A percentile compares a stretch with the other conserved stretches of the same genome.
Evolutionary conservation across 257 asterid genomes (phyloP).

Genomic region (Scutellaria barbata): DNA sequence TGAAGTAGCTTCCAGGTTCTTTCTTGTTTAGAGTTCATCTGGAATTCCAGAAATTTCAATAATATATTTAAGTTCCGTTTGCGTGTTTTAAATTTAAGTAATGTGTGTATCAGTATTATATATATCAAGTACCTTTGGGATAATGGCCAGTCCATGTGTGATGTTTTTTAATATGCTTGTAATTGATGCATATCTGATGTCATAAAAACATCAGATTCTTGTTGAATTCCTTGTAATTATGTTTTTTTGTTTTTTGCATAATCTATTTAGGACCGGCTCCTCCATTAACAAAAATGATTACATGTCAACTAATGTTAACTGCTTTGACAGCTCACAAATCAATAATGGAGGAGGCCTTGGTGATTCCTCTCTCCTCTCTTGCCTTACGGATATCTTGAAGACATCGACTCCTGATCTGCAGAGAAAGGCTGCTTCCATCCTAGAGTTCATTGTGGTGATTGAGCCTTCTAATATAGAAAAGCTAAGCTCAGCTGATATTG

Average conservation of each 20-base stretch:
- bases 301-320: slow-evolving; percentile 27
- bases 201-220: background rate
- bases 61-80: background rate
- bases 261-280: background rate
- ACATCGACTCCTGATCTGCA: slow-evolving; percentile 63
- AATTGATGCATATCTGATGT: background rate
- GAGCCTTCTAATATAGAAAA: slow-evolving; percentile 46
- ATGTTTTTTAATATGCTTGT: background rate
- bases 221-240: background rate
- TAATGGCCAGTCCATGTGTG: background rate
- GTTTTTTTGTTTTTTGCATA: slow-evolving; percentile 7
- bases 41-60: background rate
- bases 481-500: slow-evolving; percentile 55
- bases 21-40: slow-evolving; percentile 35
- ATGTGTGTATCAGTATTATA: background rate
- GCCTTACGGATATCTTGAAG: slow-evolving; percentile 70
- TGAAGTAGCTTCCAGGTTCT: slow-evolving; percentile 53
- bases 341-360: slow-evolving; percentile 43
- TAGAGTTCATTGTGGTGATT: slow-evolving; percentile 58
- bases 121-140: background rate
- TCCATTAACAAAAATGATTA: background rate
- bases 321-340: slow-evolving; percentile 51
- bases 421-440: slow-evolving; percentile 74
- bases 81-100: background rate
- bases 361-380: slow-evolving; percentile 58